Evolutionary conservation across 2,329 filamentous ascomycete species (phyloP), one percentile per base, ranked within the genome.

Genomic region (Tetracladium maxilliforme): DNA sequence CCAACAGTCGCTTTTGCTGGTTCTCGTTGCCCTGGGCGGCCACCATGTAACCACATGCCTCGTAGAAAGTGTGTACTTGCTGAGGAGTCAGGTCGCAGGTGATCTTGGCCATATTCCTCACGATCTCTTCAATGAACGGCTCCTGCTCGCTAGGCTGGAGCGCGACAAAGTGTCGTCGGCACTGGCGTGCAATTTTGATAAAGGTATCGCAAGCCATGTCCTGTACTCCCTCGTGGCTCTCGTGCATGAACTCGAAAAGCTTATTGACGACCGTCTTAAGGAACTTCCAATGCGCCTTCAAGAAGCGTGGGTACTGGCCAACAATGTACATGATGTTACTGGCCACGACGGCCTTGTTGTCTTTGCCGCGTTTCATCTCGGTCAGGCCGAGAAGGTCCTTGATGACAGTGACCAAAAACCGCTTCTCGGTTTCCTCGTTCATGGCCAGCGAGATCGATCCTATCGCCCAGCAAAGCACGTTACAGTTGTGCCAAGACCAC

Each of bases 321-420:
- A 98, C 90, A 56, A 98, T 98, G 51, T 98, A 98, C 90, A 98
- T 98, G 45, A 98, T 98, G 57, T 98, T 98, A 56, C 83, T 93
- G 34, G 90, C 90, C 20, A 98, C 90, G 7, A 98, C 90, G 9
- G 90, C 90, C 51, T 98, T 98, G 67, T 98, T 98, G 59, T 98
- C 90, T 45, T 98, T 98, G 34, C 90, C 90, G 27, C 92, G 81
- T 61, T 98, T 98, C 86, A 94, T 94, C 52, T 98, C 90, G 0
- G 90, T 98, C 28, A 98, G 62, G 2, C 90, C 92, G 15, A 98
- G 71, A 6, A 98, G 70, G 44, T 98, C 90, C 58, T 98, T 98
- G 42, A 98, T 98, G 28, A 98, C 92, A 1, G 90, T 98, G 24
- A 98, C 90, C 21, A 98, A 60, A 62, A 98, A 98, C 8, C 90